A percentile compares a stretch with the other conserved stretches of the same genome.
phyloP scores from a whole-genome alignment of 495 filamentous ascomycete genomes.

The Sabuloglossum arenarium region DNA sequence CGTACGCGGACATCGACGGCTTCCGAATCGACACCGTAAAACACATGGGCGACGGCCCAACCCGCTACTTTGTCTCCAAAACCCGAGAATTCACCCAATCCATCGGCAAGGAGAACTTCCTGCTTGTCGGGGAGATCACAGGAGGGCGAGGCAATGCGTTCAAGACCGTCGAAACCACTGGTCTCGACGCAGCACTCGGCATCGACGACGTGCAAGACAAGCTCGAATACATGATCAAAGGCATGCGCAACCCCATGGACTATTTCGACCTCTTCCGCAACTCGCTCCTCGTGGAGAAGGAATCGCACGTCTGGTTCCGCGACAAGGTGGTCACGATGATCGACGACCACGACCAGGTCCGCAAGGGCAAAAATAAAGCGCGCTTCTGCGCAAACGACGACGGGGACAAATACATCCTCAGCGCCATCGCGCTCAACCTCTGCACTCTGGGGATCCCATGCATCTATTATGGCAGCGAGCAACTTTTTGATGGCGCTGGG shows the following conservation, averaged over 20 bases:
- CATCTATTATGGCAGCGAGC: constrained; percentile 14
- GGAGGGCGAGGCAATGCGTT: constrained; percentile 4
- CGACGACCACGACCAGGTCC: constrained; percentile 14
- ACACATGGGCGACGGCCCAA: constrained; percentile 14
- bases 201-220: constrained; percentile 10
- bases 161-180: constrained; percentile 11
- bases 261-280: constrained; percentile 13
- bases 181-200: constrained; percentile 12
- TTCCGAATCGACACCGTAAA: constrained; percentile 14
- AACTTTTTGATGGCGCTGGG: constrained; percentile 9
- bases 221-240: constrained; percentile 10
- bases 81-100: constrained; percentile 10
- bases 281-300: constrained; percentile 7
- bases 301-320: constrained; percentile 10
- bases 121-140: constrained; percentile 11
- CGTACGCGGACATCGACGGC: constrained; percentile 12
- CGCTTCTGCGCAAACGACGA: constrained; percentile 7
- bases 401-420: constrained; percentile 5
- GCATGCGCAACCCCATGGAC: constrained; percentile 3
- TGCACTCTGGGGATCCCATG: constrained; percentile 13
- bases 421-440: constrained; percentile 11
- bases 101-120: constrained; percentile 12
- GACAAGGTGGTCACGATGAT: constrained; percentile 14
- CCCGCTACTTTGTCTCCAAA: constrained; percentile 9
- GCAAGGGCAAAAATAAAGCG: constrained; percentile 7